Conservation (phyloP, 2,329 filamentous ascomycete species). For the Escovopsis sp. region DNA sequence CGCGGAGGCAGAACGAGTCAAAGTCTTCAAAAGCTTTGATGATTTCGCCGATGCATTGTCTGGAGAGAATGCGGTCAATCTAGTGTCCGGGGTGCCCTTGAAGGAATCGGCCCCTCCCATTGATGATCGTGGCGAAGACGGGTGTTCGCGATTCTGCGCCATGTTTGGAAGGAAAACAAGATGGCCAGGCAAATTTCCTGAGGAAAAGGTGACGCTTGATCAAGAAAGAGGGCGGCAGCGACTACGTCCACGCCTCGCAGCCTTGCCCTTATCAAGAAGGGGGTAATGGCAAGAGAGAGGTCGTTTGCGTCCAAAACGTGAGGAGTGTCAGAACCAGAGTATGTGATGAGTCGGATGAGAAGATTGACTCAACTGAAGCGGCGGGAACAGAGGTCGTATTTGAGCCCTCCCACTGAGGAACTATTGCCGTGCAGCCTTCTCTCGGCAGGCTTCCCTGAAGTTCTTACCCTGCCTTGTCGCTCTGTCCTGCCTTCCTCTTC, state of each 20-base stretch:
- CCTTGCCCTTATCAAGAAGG: background rate
- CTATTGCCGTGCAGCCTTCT: too few species aligned
- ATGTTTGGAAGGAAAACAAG: slow-evolving; percentile 14
- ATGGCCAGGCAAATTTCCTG: background rate
- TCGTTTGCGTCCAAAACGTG: background rate
- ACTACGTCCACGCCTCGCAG: too few species aligned
- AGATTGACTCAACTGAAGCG: too few species aligned
- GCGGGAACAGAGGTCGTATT: too few species aligned
- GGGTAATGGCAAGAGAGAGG: background rate
- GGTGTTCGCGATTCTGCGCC: slow-evolving; percentile 28
- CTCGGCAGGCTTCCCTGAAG: too few species aligned
- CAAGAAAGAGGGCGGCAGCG: too few species aligned
- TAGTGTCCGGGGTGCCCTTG: slow-evolving; percentile 50
- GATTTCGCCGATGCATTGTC: slow-evolving; percentile 36
- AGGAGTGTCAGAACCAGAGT: background rate
- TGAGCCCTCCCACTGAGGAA: too few species aligned
- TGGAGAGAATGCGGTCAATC: slow-evolving; percentile 48
- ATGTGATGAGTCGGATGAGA: background rate
- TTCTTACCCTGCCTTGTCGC: too few species aligned
- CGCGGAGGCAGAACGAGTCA: slow-evolving; percentile 18
- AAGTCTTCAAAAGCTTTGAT: slow-evolving; percentile 20
- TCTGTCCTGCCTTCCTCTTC: too few species aligned
- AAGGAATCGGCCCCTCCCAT: slow-evolving; percentile 39
- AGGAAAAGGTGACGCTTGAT: background rate
- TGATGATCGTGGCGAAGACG: slow-evolving; percentile 37